Base-by-base conservation (phyloP, 345 rosid species). In the Lepidium africanum region DNA sequence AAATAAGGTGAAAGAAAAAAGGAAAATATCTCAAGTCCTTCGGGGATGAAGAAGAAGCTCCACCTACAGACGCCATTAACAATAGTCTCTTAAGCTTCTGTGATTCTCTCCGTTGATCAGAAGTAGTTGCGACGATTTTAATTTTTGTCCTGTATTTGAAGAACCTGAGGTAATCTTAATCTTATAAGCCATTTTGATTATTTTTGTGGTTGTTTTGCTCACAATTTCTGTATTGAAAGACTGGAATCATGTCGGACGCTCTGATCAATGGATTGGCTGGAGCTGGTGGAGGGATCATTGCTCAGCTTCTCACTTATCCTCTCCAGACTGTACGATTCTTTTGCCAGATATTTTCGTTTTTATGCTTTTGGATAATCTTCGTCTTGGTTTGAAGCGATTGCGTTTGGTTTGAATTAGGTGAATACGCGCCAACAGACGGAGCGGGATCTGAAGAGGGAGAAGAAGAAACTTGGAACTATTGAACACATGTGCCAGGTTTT, bases 351-450 rank as follows among this genome's bases (percentile, higher is more conserved):
- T 46, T 51, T 60, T 32, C 37, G 25, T 12, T 42, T 15, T 39
- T 53, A 0, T 16, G 33, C 33, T 7, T 69, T 1, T 56, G 21
- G 15, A 10, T 23, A 33, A 39, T 35, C 45, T 27, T 56, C 38
- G 7, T 43, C 10, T 16, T 39, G 30, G 35, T 77, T 67, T 65
- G 46, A 17, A 41, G 6, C 33, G 15, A 15, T 63, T 32, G 15
- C 63, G 17, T 54, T 1, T 56, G 36, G 12, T 63, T 32, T 51
- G 47, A 41, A 25, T 32, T 71, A 95, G 99, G 96, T 91, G 67
- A 89, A 89, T 72, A 84, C 99, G 54, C 90, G 99, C 50, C 99
- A 95, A 67, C 99, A 89, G 67, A 95, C 99, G 59, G 94, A 95
- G 77, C 89, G 97, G 58, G 96, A 87, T 80, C 78, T 71, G 82